A percentile compares a stretch with the other conserved stretches of the same genome.
phyloP scores from a whole-genome alignment of 148 eudicot genomes.

The Spergularia marina region DNA sequence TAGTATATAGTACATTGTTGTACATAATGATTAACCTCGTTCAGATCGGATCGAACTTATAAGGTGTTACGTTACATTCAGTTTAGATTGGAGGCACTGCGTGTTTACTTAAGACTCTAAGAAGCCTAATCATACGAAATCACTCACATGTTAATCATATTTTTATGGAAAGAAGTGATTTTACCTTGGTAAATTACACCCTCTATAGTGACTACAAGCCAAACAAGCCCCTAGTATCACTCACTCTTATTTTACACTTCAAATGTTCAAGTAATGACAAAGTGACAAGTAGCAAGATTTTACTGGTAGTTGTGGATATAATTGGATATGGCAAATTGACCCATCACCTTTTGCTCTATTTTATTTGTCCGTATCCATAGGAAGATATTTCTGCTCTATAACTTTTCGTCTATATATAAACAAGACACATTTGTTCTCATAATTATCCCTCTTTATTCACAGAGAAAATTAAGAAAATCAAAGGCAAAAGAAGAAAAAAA shows the following conservation, averaged over 20 bases:
- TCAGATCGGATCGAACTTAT: too few species aligned
- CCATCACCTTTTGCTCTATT: not conserved
- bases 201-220: too few species aligned
- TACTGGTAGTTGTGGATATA: not conserved
- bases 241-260: not conserved
- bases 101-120: too few species aligned
- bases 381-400: constrained; percentile 25
- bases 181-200: too few species aligned
- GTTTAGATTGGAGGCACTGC: too few species aligned
- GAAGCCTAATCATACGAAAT: too few species aligned
- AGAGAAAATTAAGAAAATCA: not conserved
- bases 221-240: constrained; percentile 12
- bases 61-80: too few species aligned
- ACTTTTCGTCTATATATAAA: constrained; percentile 31
- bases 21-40: too few species aligned
- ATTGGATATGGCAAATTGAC: constrained; percentile 7
- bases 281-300: constrained; percentile 9
- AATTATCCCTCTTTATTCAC: not conserved
- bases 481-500: not conserved
- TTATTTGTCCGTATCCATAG: not conserved
- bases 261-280: not conserved
- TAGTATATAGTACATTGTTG: too few species aligned
- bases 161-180: too few species aligned
- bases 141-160: too few species aligned
- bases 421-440: not conserved